These are phyloP conservation scores for Musa balbisiana DNA, from an alignment of 202 grass and related monocot species.

Conservation along the genomic window DNA sequence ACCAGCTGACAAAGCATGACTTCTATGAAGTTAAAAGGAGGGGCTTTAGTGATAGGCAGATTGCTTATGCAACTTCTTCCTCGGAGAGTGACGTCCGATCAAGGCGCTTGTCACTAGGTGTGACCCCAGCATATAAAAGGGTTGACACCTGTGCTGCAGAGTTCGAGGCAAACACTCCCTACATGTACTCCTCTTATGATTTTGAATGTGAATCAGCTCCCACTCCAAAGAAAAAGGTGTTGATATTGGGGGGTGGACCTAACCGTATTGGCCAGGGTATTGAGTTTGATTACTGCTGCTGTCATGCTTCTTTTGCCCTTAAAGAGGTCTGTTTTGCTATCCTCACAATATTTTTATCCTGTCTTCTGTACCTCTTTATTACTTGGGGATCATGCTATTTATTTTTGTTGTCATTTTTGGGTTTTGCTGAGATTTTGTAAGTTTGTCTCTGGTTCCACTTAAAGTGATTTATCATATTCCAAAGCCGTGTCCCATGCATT, in stretches of 20 bases:
- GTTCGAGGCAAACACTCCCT: conserved; percentile 95
- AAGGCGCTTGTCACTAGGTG: conserved; percentile 55
- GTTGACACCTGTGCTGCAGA: conserved; percentile 99
- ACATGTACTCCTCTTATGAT: conserved; percentile 98
- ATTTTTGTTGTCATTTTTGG: neutral
- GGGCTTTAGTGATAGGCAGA: conserved; percentile 88
- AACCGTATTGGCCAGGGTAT: conserved; percentile 97
- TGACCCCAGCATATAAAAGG: conserved; percentile 81
- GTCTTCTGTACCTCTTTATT: neutral
- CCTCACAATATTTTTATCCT: neutral
- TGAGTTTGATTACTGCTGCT: conserved; percentile 98
- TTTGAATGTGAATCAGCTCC: conserved; percentile 85
- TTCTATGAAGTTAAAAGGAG: conserved; percentile 84
- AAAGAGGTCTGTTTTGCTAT: conserved; percentile 44
- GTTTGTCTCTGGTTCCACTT: neutral
- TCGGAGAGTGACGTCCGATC: conserved; percentile 68
- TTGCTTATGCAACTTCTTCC: conserved; percentile 75
- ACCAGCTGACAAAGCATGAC: conserved; percentile 64
- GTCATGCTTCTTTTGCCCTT: conserved; percentile 88
- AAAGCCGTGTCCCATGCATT: neutral
- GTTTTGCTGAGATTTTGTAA: too few relatives aligned
- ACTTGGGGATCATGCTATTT: neutral
- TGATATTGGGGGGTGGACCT: conserved; percentile 96
- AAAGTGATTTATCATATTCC: neutral
- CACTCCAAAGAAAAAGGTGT: conserved; percentile 79